Evolutionary conservation across 2,329 filamentous ascomycete genomes (phyloP), one percentile per base, ranked within the genome.

Genomic region (Coniosporium tulheliwenetii): DNA sequence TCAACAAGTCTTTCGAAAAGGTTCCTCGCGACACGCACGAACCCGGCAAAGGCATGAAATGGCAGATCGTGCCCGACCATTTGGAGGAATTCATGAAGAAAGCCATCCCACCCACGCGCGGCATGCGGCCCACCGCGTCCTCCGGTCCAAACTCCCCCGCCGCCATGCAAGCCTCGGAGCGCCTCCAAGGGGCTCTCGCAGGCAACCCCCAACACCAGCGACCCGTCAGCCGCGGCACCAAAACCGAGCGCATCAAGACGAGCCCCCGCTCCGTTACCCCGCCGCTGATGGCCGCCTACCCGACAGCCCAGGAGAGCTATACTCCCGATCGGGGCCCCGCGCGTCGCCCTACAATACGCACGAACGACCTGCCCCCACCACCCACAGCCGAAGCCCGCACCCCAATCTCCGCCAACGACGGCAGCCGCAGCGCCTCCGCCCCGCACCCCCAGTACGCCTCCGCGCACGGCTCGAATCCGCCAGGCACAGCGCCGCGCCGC

Each of bases 1-100:
- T 98, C 35, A 96, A 93, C 60, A 94, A 95, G 57, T 78, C 81
- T 0, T 98, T 98, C 54, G 79, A 86, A 51, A 98, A 98, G 60
- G 82, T 94, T 8, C 83, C 91, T 2, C 79, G 91, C 37, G 80
- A 84, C 12, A 94, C 86, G 0, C 85, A 96, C 50, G 91, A 98
- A 57, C 91, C 91, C 15, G 91, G 91, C 10, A 98, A 98, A 59
- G 91, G 91, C 26, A 96, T 95, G 86, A 96, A 96, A 58, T 98
- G 91, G 91, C 85, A 89, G 60, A 87, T 98, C 53, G 78, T 85
- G 3, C 73, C 83, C 1, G 84, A 93, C 47, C 74, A 80, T 48
- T 78, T 81, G 38, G 85, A 95, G 13, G 89, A 94, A 40, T 93
- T 95, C 68, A 73, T 85, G 44, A 82, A 82, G 56, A 84, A 81